Evolutionary conservation across 1,284 basidiomycete genomes (phyloP).

Genomic region (Meripilus lineatus): DNA sequence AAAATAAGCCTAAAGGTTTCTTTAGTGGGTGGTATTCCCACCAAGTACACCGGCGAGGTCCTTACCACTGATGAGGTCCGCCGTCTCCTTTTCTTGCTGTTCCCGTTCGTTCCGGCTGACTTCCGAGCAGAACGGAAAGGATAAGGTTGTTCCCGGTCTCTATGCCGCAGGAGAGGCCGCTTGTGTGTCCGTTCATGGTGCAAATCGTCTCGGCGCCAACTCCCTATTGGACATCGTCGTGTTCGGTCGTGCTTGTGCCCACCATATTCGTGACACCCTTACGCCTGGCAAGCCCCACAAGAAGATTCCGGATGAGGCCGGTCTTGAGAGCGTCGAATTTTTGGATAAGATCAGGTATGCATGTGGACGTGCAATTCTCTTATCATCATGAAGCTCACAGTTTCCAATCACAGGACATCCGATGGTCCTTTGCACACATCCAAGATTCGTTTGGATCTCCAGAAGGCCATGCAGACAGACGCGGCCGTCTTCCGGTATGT

Average conservation of each 20-base stretch:
- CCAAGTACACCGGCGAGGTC: conserved; percentile 97
- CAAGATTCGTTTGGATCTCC: conserved; percentile 92
- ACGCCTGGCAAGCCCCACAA: conserved; percentile 92
- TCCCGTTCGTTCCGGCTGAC: neutral
- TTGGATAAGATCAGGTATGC: conserved; percentile 80
- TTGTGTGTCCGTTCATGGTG: conserved; percentile 98
- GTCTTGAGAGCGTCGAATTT: conserved; percentile 82
- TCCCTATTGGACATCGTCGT: conserved; percentile 99
- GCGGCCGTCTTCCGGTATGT: conserved; percentile 83
- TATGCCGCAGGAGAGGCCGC: conserved; percentile 99
- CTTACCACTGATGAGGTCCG: conserved; percentile 71
- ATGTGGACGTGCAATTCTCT: neutral
- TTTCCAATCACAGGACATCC: conserved; percentile 48
- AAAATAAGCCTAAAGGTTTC: neutral
- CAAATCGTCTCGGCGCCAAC: conserved; percentile 99
- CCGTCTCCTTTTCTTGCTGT: neutral
- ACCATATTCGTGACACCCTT: conserved; percentile 93
- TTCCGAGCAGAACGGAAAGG: conserved; percentile 65
- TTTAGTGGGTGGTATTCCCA: conserved; percentile 98
- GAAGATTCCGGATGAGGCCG: conserved; percentile 83
- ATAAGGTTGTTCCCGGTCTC: conserved; percentile 93
- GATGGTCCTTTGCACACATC: conserved; percentile 85
- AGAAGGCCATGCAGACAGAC: conserved; percentile 97
- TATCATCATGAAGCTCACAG: conserved; percentile 1
- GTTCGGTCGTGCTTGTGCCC: conserved; percentile 97